Conservation (phyloP, 176 grass and related monocot genomes). For the Musa itinerans region DNA sequence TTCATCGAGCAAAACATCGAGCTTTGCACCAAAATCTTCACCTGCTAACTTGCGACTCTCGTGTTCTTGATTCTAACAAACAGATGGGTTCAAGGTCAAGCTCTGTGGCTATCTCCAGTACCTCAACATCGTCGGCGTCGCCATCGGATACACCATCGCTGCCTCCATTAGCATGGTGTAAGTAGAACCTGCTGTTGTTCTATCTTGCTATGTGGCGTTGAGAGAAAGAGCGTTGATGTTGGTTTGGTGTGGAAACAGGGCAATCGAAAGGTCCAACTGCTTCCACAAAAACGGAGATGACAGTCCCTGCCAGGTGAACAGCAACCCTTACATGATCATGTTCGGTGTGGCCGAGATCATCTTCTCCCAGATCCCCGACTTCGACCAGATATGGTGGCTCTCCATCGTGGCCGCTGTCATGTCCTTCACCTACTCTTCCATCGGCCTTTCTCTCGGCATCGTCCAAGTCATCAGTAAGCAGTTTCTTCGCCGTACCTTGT, state of each 20-base stretch:
- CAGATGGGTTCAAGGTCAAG: constrained; percentile 18
- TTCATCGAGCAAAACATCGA: neutral
- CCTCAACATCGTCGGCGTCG: constrained; percentile 16
- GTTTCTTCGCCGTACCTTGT: neutral
- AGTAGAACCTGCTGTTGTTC: neutral
- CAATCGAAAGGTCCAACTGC: constrained; percentile 5
- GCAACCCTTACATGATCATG: constrained; percentile 15
- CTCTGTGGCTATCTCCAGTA: constrained; percentile 18
- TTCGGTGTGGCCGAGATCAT: constrained; percentile 7
- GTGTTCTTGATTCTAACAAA: neutral
- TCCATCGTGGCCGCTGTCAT: constrained; percentile 14
- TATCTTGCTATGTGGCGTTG: too few species aligned
- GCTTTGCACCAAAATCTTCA: neutral
- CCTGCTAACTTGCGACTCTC: neutral
- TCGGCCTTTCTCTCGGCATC: constrained; percentile 13
- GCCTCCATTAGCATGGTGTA: constrained; percentile 23
- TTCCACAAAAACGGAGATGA: constrained; percentile 11
- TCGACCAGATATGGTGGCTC: constrained; percentile 20
- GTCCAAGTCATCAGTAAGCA: constrained; percentile 15
- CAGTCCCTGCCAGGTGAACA: constrained; percentile 1
- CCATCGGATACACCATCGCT: constrained; percentile 22
- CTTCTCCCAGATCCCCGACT: constrained; percentile 18
- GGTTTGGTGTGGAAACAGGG: neutral
- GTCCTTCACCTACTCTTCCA: constrained; percentile 18
- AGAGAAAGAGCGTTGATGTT: neutral